Percentiles rank a stretch among this genome's conserved stretches.
Conservation (phyloP, 257 asterid species). For the Solanum pennellii region DNA sequence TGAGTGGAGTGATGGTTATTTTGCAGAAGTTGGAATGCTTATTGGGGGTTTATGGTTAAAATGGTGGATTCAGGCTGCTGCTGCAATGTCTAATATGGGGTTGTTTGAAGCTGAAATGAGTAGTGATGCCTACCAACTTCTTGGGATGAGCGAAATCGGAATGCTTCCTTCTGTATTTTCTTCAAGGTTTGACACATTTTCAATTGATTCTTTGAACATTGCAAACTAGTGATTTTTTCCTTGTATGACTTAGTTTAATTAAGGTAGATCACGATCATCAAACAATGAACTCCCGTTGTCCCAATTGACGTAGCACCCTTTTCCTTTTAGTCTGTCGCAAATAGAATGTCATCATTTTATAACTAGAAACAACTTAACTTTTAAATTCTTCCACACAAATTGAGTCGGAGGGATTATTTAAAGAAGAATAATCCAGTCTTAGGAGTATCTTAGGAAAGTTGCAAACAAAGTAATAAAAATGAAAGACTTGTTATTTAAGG, state of each 20-base stretch:
- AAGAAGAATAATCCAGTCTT: neutral
- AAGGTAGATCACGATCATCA: neutral
- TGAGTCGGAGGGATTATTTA: neutral
- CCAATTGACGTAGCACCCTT: neutral
- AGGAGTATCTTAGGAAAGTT: neutral
- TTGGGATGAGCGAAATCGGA: constrained; percentile 93
- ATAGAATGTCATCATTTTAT: neutral
- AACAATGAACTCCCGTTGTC: neutral
- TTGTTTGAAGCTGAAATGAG: constrained; percentile 94
- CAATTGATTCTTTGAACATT: neutral
- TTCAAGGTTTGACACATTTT: constrained; percentile 30
- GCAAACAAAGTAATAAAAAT: neutral
- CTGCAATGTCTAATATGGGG: constrained; percentile 90
- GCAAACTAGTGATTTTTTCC: neutral
- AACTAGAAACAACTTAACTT: neutral
- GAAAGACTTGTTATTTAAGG: neutral
- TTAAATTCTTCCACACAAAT: neutral
- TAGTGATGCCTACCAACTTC: constrained; percentile 75
- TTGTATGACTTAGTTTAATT: neutral
- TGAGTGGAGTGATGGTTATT: constrained; percentile 10
- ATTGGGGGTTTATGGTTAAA: constrained; percentile 85
- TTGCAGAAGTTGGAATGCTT: constrained; percentile 40
- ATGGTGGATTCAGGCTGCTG: constrained; percentile 92
- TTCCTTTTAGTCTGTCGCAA: neutral
- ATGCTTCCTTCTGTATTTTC: constrained; percentile 81